Base-by-base conservation (phyloP, 2,329 filamentous ascomycete genomes). In the Colletotrichum spinosum region DNA sequence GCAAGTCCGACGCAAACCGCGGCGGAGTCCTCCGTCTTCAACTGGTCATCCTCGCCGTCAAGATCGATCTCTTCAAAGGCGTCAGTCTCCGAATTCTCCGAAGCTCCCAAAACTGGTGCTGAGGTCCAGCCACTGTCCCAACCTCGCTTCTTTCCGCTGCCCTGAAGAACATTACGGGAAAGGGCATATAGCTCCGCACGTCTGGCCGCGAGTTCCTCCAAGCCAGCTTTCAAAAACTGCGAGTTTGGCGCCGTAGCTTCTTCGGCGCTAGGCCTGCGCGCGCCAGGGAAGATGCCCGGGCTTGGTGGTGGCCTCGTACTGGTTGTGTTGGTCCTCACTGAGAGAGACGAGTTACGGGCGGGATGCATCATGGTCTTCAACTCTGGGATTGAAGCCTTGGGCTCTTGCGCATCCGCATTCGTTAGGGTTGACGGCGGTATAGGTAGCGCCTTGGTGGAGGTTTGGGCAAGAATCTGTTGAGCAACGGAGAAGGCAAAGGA, bases 121-220 rank as follows among this genome's bases (percentile, higher is more conserved):
- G 86, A 81, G 35, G 83, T 82, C 93, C 92, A 97, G 0, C 91
- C 92, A 68, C 92, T 88, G 55, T 83, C 86, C 94, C 94, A 97
- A 4, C 88, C 89, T 25, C 88, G 83, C 64, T 87, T 86, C 72
- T 87, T 88, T 2, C 92, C 94, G 51, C 93, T 79, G 53, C 89
- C 86, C 71, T 95, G 90, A 0, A 98, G 81, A 6, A 96, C 86
- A 68, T 92, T 93, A 60, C 95, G 86, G 8, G 93, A 94, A 45
- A 97, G 80, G 60, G 92, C 81, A 67, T 93, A 91, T 2, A 98
- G 83, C 72, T 97, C 93, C 6, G 93, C 95, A 71, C 95, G 86
- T 66, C 89, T 88, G 49, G 92, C 92, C 41, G 94, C 92, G 33
- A 98, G 82, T 59, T 97, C 92, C 73, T 97, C 92, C 1, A 94